Conservation (phyloP, 495 filamentous ascomycete genomes). For the Pyrenula aspistea region DNA sequence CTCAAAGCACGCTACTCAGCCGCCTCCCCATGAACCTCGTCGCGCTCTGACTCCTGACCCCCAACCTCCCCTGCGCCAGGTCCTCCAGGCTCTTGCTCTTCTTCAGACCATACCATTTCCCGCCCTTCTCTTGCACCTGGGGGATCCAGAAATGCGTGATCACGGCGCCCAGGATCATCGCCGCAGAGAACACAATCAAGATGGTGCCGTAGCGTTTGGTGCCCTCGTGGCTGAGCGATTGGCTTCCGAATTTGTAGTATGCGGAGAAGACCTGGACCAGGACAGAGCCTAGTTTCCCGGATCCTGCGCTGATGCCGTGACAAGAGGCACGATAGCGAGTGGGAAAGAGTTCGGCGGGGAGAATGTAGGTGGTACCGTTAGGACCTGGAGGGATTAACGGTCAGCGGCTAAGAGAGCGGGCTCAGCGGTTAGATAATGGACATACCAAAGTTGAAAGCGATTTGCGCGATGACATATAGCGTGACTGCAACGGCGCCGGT, state of each 20-base stretch:
- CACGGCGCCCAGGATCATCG: constrained; percentile 32
- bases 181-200: constrained; percentile 30
- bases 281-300: constrained; percentile 47
- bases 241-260: constrained; percentile 24
- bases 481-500: constrained; percentile 33
- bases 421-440: background rate
- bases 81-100: constrained; percentile 29
- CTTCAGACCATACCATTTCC: constrained; percentile 19
- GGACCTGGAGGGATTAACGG: constrained; percentile 22
- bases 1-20: constrained; percentile 4
- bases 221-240: constrained; percentile 14
- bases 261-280: constrained; percentile 40
- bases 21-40: constrained; percentile 16
- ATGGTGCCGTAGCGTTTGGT: constrained; percentile 30
- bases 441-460: constrained; percentile 52
- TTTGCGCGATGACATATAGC: constrained; percentile 46
- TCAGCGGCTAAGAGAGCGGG: background rate
- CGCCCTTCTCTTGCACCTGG: constrained; percentile 19
- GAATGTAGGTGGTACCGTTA: constrained; percentile 51
- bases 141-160: constrained; percentile 36
- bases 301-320: constrained; percentile 42
- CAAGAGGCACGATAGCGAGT: constrained; percentile 46
- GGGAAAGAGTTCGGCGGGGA: constrained; percentile 49
- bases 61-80: constrained; percentile 24
- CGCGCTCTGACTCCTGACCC: constrained; percentile 19